Evolutionary conservation across 768 basidiomycete genomes (phyloP), one percentile per base, ranked within the genome.

Genomic region (Tulasnella sp.): DNA sequence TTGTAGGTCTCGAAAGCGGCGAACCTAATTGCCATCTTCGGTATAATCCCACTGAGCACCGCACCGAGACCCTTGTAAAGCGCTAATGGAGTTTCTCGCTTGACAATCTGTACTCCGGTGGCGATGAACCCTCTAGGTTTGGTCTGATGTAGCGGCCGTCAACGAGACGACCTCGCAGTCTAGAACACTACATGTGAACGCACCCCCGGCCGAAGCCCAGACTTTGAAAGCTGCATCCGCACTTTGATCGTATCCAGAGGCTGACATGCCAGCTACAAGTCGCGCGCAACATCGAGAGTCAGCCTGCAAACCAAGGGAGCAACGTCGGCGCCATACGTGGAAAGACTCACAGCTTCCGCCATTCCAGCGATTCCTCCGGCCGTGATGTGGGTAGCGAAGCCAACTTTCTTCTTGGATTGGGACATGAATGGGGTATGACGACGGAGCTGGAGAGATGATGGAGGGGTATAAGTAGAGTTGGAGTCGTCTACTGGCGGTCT

Each of bases 191-290:
- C 29, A 36, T 26, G 6, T 26, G 34, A 3, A 89, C 92, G 79
- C 80, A 98, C 97, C 63, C 97, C 97, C 68, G 91, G 87, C 47
- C 84, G 80, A 71, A 84, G 83, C 39, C 94, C 88, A 11, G 94
- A 90, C 80, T 83, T 88, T 73, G 92, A 92, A 72, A 99, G 88
- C 82, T 99, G 97, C 97, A 99, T 99, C n/a, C 97, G 93, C 76
- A 98, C 96, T 83, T 98, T 98, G 84, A 98, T 98, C 32, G 97
- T 98, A 80, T 99, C 97, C 59, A 98, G 88, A 12, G 95, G 95
- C 79, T 96, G 95, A 80, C 95, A 96, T 77, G 80, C 84, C 73
- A 92, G 79, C 91, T 93, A 62, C 34, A 16, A 29, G 52, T n/a
- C 42, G 42, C 32, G 67, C 37, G 44, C 71, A 42, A 74, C 35